Conservation (phyloP, 2,329 filamentous ascomycete genomes). For the Elsinoe fawcettii region DNA sequence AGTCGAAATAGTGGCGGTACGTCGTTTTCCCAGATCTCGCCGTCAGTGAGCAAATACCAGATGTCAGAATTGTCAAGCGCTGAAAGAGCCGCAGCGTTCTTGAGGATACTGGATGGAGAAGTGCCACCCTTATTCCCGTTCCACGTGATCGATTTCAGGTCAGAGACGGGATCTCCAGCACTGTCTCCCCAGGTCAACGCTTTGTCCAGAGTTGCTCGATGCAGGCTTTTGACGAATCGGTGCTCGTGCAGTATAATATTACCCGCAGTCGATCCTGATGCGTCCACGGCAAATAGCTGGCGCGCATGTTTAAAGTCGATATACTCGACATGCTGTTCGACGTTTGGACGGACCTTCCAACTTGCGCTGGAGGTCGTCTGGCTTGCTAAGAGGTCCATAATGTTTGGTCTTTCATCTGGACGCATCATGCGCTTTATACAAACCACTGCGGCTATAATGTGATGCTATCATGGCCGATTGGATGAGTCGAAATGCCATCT, state of each 20-base stretch:
- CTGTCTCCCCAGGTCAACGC: background rate
- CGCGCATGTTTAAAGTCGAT: background rate
- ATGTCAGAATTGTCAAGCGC: background rate
- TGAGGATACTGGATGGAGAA: background rate
- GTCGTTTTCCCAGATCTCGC: background rate
- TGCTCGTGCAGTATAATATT: background rate
- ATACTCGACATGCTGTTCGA: background rate
- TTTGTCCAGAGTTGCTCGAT: background rate
- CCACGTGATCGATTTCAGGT: background rate
- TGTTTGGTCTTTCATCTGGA: background rate
- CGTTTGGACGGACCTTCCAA: background rate
- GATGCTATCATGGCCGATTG: background rate
- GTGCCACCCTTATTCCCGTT: background rate
- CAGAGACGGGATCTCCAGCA: background rate
- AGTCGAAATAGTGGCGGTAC: background rate
- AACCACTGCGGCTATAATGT: background rate
- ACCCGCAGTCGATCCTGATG: background rate
- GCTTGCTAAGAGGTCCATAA: background rate
- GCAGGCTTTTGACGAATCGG: background rate
- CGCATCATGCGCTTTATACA: background rate
- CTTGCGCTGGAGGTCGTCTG: background rate
- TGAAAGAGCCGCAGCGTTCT: background rate
- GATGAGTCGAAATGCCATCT: background rate
- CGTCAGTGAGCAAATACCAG: background rate
- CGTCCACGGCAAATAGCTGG: conserved; percentile 1